phyloP scores from a whole-genome alignment of 2,329 filamentous ascomycete species.

The Calonectria hawksworthii region DNA sequence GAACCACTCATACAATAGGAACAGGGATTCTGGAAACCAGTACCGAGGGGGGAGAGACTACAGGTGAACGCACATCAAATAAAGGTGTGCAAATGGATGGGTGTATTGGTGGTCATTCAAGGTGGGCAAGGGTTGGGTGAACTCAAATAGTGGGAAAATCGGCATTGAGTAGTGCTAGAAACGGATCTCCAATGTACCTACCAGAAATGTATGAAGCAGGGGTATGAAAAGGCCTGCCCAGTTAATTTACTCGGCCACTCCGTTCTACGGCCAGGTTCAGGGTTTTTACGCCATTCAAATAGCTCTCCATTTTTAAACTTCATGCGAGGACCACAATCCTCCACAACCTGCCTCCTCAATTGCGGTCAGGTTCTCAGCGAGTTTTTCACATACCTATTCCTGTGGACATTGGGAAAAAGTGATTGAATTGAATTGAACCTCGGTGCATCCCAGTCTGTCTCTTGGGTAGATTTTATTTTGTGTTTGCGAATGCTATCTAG shows the following conservation, averaged over 20 bases:
- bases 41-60: slow-evolving; percentile 42
- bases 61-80: slow-evolving; percentile 28
- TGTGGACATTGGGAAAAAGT: neutral
- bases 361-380: neutral
- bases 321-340: slow-evolving; percentile 1
- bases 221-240: neutral
- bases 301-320: slow-evolving; percentile 7
- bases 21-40: slow-evolving; percentile 37
- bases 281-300: neutral
- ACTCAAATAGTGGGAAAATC: neutral
- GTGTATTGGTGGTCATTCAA: neutral
- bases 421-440: neutral
- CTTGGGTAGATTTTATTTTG: neutral
- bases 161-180: neutral
- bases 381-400: neutral
- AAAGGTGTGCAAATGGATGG: too few relatives aligned
- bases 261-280: slow-evolving; percentile 4
- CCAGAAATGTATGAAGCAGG: neutral
- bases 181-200: neutral
- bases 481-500: neutral
- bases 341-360: neutral
- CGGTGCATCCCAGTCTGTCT: neutral
- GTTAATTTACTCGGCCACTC: slow-evolving; percentile 3
- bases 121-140: neutral
- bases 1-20: slow-evolving; percentile 34